Conservation (phyloP, 257 asterid genomes). For the Parsonsia alboflavescens region DNA sequence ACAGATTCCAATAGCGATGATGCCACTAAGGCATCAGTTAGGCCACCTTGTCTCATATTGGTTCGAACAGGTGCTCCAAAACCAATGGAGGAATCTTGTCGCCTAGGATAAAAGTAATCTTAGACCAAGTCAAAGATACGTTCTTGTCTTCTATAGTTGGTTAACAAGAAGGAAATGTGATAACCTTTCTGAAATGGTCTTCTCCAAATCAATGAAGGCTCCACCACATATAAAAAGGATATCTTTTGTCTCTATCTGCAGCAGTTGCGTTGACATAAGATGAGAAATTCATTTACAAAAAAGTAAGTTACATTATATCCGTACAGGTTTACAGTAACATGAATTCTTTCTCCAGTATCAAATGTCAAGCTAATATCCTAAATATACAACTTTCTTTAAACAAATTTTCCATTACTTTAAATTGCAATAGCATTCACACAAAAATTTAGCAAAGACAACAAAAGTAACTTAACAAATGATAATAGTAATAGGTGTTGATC, state of each 20-base stretch:
- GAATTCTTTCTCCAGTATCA: no score
- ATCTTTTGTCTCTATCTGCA: slow-evolving; percentile 77
- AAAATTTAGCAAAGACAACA: not conserved
- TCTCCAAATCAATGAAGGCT: slow-evolving; percentile 86
- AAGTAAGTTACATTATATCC: not conserved
- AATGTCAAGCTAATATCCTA: no score
- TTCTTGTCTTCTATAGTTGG: slow-evolving; percentile 2
- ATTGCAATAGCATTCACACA: not conserved
- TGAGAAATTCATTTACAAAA: not conserved
- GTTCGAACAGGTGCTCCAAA: slow-evolving; percentile 88
- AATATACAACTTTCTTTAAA: no score
- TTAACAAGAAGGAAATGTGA: slow-evolving; percentile 9
- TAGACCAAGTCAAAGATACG: slow-evolving; percentile 12
- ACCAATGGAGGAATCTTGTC: slow-evolving; percentile 89
- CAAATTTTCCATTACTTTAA: no score
- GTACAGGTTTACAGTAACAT: not conserved
- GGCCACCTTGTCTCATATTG: slow-evolving; percentile 60
- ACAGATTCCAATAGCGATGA: slow-evolving; percentile 80
- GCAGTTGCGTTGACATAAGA: slow-evolving; percentile 18
- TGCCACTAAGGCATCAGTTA: slow-evolving; percentile 50
- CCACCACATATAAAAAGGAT: slow-evolving; percentile 94
- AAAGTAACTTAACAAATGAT: not conserved
- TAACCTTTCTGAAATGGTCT: slow-evolving; percentile 87
- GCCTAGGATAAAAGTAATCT: slow-evolving; percentile 38
- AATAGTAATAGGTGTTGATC: not conserved